A percentile compares a stretch with the other conserved stretches of the same genome.
Evolutionary conservation across 2,329 filamentous ascomycete genomes (phyloP).

Genomic region (Ustilaginoidea virens): DNA sequence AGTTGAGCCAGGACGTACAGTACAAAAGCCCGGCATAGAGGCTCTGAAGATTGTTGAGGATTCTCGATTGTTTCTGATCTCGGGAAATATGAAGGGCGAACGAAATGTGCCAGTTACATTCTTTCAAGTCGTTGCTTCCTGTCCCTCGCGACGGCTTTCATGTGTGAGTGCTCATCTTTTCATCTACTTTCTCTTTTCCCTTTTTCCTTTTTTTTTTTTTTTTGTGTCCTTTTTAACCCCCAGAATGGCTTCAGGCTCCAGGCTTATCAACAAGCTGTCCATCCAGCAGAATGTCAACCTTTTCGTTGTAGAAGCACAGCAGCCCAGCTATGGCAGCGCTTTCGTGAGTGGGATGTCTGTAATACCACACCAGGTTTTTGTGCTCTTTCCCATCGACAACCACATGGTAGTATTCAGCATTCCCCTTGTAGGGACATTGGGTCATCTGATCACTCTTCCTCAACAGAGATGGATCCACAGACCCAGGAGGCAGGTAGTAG

Average conservation of each 20-base stretch:
- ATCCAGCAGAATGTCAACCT: constrained; percentile 45
- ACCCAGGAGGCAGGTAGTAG: constrained; percentile 41
- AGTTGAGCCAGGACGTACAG: too few relatives aligned
- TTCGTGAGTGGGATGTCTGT: constrained; percentile 40
- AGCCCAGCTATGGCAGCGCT: constrained; percentile 37
- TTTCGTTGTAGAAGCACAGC: constrained; percentile 54
- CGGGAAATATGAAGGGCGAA: too few relatives aligned
- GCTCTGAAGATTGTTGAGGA: too few relatives aligned
- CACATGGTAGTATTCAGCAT: constrained; percentile 45
- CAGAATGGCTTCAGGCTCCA: too few relatives aligned
- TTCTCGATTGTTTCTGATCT: too few relatives aligned
- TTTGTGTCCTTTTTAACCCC: too few relatives aligned
- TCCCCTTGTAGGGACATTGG: constrained; percentile 52
- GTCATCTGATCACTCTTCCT: constrained; percentile 35
- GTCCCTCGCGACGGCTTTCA: too few relatives aligned
- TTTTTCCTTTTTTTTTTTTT: too few relatives aligned
- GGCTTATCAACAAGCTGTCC: constrained; percentile 17
- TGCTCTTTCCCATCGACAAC: constrained; percentile 26
- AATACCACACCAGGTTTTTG: constrained; percentile 47
- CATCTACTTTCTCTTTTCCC: not conserved
- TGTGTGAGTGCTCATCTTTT: too few relatives aligned
- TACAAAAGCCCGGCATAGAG: too few relatives aligned
- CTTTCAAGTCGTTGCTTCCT: too few relatives aligned
- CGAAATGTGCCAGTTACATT: too few relatives aligned
- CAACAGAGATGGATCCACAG: constrained; percentile 29